Evolutionary conservation across 192 early-diverging fungal genomes (phyloP).

Genomic region (Backusella tarrabulga): DNA sequence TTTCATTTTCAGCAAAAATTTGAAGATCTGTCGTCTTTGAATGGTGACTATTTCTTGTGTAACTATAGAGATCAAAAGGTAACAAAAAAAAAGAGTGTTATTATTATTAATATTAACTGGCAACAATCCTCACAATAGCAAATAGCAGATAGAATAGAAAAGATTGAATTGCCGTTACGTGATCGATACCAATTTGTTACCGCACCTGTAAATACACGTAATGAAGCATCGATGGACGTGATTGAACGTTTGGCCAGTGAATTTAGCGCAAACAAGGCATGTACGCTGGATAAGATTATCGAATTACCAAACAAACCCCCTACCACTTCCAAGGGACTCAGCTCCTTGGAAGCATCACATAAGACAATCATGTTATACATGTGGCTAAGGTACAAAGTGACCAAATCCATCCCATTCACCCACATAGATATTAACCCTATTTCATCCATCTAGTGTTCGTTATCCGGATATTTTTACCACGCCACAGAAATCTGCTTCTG

Average conservation of each 20-base stretch:
- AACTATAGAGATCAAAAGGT: constrained; percentile 65
- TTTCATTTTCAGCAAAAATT: constrained; percentile 53
- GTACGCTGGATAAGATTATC: constrained; percentile 51
- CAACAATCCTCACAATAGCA: constrained; percentile 12
- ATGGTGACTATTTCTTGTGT: constrained; percentile 74
- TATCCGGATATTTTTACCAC: constrained; percentile 60
- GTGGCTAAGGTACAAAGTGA: constrained; percentile 70
- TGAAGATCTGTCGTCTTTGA: constrained; percentile 64
- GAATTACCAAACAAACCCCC: constrained; percentile 42
- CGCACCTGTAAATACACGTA: constrained; percentile 55
- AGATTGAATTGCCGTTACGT: constrained; percentile 53
- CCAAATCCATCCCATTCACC: background rate
- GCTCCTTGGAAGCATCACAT: constrained; percentile 75
- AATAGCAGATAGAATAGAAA: constrained; percentile 64
- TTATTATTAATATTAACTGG: background rate
- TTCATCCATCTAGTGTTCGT: constrained; percentile 43
- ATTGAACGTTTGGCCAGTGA: constrained; percentile 17
- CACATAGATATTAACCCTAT: background rate
- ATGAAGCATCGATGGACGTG: constrained; percentile 16
- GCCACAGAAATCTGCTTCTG: constrained; percentile 38
- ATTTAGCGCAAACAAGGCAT: constrained; percentile 37
- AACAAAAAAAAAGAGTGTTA: background rate
- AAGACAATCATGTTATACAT: constrained; percentile 79
- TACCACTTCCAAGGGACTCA: background rate
- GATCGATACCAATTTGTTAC: constrained; percentile 74